Percentiles rank a stretch among this genome's conserved stretches.
phyloP scores from a whole-genome alignment of 176 grass and related monocot species.

The Oropetium thomaeum region DNA sequence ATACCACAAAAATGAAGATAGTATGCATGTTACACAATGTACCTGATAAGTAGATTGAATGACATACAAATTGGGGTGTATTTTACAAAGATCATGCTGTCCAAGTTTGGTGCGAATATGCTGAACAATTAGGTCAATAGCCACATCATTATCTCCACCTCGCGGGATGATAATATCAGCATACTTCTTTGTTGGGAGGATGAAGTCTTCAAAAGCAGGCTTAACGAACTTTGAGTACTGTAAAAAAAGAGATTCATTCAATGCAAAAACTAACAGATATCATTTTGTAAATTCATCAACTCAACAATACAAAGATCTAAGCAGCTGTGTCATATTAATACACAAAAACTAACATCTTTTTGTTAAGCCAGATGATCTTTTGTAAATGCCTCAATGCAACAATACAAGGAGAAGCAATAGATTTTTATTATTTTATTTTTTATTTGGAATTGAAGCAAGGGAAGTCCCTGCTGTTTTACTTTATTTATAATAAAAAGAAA shows the following conservation, averaged over 20 bases:
- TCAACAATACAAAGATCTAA: not conserved
- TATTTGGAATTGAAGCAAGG: too few relatives aligned
- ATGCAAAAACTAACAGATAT: not conserved
- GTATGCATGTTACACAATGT: slow-evolving; percentile 20
- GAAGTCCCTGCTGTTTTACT: too few relatives aligned
- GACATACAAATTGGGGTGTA: slow-evolving; percentile 91
- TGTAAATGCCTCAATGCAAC: too few relatives aligned
- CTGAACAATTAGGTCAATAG: slow-evolving; percentile 80
- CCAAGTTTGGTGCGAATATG: slow-evolving; percentile 80
- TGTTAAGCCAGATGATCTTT: too few relatives aligned
- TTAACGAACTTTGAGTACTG: slow-evolving; percentile 99
- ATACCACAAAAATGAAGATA: slow-evolving; percentile 9
- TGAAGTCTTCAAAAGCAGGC: slow-evolving; percentile 98
- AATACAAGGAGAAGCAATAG: too few relatives aligned
- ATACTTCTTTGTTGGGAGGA: slow-evolving; percentile 93
- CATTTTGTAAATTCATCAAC: not conserved
- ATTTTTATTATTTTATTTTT: too few relatives aligned
- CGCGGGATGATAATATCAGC: slow-evolving; percentile 90
- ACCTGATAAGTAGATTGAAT: slow-evolving; percentile 96
- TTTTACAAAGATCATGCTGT: slow-evolving; percentile 96
- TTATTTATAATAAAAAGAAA: too few relatives aligned
- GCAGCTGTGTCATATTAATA: too few relatives aligned
- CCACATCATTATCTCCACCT: slow-evolving; percentile 81
- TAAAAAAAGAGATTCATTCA: slow-evolving; percentile 15
- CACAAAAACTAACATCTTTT: too few relatives aligned